A percentile compares a stretch with the other conserved stretches of the same genome.
Evolutionary conservation across 805 yeast species (phyloP).

Genomic region (Suhomyces canberraensis): DNA sequence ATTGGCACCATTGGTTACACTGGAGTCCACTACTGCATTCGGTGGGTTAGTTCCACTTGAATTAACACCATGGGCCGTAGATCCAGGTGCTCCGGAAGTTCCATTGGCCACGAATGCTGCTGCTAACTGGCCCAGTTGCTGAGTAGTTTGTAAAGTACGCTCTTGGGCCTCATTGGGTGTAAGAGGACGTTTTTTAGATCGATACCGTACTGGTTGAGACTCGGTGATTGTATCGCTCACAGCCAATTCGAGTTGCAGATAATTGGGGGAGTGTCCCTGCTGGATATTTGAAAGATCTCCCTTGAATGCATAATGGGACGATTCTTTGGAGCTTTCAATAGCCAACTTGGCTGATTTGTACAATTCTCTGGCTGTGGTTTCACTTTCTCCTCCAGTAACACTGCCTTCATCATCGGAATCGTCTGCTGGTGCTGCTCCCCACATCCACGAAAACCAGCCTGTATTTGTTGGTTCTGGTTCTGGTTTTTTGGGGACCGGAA

Average conservation of each 20-base stretch:
- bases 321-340: slow-evolving; percentile 31
- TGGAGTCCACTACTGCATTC: background rate
- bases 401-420: slow-evolving; percentile 15
- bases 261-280: slow-evolving; percentile 3
- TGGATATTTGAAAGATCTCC: slow-evolving; percentile 5
- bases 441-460: slow-evolving; percentile 26
- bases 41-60: background rate
- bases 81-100: background rate
- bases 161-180: slow-evolving; percentile 37
- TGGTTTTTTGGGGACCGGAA: background rate
- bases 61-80: background rate
- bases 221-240: slow-evolving; percentile 35
- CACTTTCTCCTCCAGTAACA: slow-evolving; percentile 13
- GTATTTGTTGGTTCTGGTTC: background rate
- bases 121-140: no score
- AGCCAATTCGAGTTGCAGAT: slow-evolving; percentile 22
- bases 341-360: slow-evolving; percentile 30
- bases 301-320: slow-evolving; percentile 33
- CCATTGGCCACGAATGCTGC: background rate
- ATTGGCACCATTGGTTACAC: background rate
- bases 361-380: slow-evolving; percentile 19
- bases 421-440: slow-evolving; percentile 12
- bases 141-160: slow-evolving; percentile 11
- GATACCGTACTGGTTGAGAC: slow-evolving; percentile 30
- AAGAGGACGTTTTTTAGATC: slow-evolving; percentile 28